Evolutionary conservation across 2,329 filamentous ascomycete species (phyloP), one percentile per base, ranked within the genome.

Genomic region (Monosporascus sp.): DNA sequence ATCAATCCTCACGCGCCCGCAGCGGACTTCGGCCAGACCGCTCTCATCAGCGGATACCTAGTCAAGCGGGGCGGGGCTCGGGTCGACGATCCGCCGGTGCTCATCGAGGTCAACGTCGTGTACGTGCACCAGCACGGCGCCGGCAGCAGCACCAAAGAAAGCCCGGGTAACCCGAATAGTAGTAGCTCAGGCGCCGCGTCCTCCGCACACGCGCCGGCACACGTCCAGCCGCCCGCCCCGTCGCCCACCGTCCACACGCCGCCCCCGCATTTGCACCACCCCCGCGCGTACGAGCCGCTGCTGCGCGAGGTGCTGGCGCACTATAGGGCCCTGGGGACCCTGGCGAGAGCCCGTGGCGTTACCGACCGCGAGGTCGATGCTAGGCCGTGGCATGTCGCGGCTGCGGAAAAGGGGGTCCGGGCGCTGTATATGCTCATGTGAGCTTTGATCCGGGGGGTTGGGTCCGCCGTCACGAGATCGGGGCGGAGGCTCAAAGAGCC

Each of bases 341-440:
- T 94, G 60, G 88, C 87, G 2, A 78, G 83, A 57, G 80, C 84
- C 22, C 81, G 86, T 55, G 87, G 83, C 0, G 73, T 85, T 62
- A 73, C 84, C 63, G 78, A 83, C 62, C 69, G 76, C 55, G 74
- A 83, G 51, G 76, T 72, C 48, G 83, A 85, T 63, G 77, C 84
- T n/a, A 73, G 88, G 61, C 89, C 89, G 18, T 90, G 89, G 86
- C 89, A 93, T 74, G 74, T 93, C 54, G 85, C 83, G 14, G 85
- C 82, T 18, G 88, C 84, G 2, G 80, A 87, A 68, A 86, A 86
- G 70, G 86, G 81, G 2, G 83, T 84, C 4, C 75, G 81, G 65
- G 85, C 80, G 20, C 68, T 93, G 64, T 83, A 84, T 67, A 73
- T 82, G 62, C 69, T 85, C 62, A 80, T 86, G 77, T 89, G 72